A percentile compares a stretch with the other conserved stretches of the same genome.
phyloP scores from a whole-genome alignment of 169 alveolate genomes.

The Cystoisospora suis region DNA sequence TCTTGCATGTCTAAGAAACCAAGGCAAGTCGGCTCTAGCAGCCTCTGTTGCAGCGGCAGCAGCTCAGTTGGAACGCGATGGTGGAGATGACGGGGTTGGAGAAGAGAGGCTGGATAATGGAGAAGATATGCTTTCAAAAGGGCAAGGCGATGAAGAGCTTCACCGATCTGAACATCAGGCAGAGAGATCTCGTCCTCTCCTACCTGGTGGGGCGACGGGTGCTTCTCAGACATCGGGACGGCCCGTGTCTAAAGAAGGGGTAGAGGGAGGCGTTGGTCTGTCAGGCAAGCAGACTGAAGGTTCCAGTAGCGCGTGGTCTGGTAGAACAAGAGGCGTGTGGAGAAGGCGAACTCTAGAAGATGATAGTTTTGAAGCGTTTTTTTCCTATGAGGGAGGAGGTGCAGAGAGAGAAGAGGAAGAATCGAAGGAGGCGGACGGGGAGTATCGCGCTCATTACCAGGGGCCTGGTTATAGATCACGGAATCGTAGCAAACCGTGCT shows the following conservation, averaged over 20 bases:
- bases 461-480: too few species aligned
- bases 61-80: background rate
- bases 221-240: too few species aligned
- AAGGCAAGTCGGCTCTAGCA: slow-evolving; percentile 10
- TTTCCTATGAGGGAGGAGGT: too few species aligned
- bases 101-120: too few species aligned
- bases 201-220: background rate
- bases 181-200: background rate
- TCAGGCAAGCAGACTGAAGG: background rate
- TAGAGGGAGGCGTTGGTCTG: background rate
- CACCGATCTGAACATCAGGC: background rate
- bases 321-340: slow-evolving; percentile 10
- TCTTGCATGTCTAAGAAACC: slow-evolving; percentile 2
- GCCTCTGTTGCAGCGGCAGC: slow-evolving; percentile 24
- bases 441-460: background rate
- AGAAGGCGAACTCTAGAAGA: background rate
- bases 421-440: background rate
- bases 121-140: too few species aligned
- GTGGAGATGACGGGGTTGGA: background rate
- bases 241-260: too few species aligned
- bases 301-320: background rate
- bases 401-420: background rate
- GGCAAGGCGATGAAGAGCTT: background rate
- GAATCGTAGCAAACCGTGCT: too few species aligned
- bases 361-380: background rate